A percentile compares a stretch with the other conserved stretches of the same genome.
Conservation (phyloP, 441 rosid species). For the Lepidium campestre region DNA sequence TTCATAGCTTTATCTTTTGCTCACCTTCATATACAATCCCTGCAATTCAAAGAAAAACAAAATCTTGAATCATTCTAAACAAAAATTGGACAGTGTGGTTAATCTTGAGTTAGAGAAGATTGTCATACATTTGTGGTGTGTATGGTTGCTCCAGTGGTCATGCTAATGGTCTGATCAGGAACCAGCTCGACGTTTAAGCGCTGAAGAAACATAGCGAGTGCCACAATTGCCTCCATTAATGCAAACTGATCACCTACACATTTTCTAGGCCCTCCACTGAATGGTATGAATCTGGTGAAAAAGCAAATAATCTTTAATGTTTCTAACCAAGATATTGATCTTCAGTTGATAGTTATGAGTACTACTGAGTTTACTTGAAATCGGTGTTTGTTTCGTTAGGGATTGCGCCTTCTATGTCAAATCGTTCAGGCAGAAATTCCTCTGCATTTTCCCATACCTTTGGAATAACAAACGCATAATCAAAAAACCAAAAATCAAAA, state of each 20-base stretch:
- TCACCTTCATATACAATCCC: constrained; percentile 86
- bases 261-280: constrained; percentile 93
- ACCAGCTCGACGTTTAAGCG: constrained; percentile 69
- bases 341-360: background rate
- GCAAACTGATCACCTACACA: constrained; percentile 97
- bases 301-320: background rate
- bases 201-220: constrained; percentile 71
- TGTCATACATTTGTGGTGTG: constrained; percentile 71
- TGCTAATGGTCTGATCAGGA: constrained; percentile 78
- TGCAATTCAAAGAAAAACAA: constrained; percentile 27
- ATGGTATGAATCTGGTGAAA: constrained; percentile 65
- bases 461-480: constrained; percentile 11
- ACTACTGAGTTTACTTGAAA: constrained; percentile 47
- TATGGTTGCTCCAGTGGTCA: constrained; percentile 97
- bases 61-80: constrained; percentile 5
- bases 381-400: constrained; percentile 90
- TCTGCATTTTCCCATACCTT: constrained; percentile 96
- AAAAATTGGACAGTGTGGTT: background rate
- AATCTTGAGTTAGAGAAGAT: background rate
- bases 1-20: constrained; percentile 24
- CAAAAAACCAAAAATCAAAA: background rate
- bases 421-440: constrained; percentile 80
- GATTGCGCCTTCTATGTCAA: constrained; percentile 62
- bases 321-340: background rate
- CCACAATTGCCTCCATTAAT: constrained; percentile 73